These are phyloP conservation scores for Thermochaetoides thermophila DNA, from an alignment of 495 filamentous ascomycete species.

Conservation along the genomic window DNA sequence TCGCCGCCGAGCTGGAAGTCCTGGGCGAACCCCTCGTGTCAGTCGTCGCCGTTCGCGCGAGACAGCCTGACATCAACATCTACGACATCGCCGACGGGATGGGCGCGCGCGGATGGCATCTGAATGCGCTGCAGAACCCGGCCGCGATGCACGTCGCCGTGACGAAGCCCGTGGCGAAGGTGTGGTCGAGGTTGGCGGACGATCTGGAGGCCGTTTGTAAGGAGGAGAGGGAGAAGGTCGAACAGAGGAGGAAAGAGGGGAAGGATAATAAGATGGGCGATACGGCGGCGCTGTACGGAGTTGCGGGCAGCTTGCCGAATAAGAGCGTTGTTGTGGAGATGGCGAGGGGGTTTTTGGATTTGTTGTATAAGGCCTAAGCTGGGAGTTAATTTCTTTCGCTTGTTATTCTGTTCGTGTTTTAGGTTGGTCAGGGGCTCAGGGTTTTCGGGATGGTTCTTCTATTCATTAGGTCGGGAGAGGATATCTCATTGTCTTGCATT, in stretches of 20 bases:
- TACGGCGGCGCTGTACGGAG: constrained; percentile 80
- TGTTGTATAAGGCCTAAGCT: constrained; percentile 84
- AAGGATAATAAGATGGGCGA: constrained; percentile 50
- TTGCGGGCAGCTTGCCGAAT: constrained; percentile 87
- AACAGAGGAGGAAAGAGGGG: constrained; percentile 53
- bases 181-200: constrained; percentile 59
- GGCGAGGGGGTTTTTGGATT: constrained; percentile 85
- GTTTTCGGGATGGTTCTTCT: no score
- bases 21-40: constrained; percentile 77
- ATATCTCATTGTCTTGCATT: no score
- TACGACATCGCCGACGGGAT: constrained; percentile 84
- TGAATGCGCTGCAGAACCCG: constrained; percentile 85
- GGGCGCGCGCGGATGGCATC: constrained; percentile 75
- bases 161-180: constrained; percentile 68
- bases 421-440: no score
- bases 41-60: constrained; percentile 69
- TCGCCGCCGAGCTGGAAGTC: constrained; percentile 59
- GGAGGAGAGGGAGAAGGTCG: constrained; percentile 54
- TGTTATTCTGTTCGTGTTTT: no score
- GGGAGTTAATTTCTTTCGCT: no score
- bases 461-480: no score
- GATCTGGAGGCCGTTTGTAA: constrained; percentile 72
- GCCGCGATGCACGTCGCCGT: constrained; percentile 96
- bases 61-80: constrained; percentile 52
- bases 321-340: constrained; percentile 88